phyloP scores from a whole-genome alignment of 2,329 filamentous ascomycete species.

The Apiospora sp. region DNA sequence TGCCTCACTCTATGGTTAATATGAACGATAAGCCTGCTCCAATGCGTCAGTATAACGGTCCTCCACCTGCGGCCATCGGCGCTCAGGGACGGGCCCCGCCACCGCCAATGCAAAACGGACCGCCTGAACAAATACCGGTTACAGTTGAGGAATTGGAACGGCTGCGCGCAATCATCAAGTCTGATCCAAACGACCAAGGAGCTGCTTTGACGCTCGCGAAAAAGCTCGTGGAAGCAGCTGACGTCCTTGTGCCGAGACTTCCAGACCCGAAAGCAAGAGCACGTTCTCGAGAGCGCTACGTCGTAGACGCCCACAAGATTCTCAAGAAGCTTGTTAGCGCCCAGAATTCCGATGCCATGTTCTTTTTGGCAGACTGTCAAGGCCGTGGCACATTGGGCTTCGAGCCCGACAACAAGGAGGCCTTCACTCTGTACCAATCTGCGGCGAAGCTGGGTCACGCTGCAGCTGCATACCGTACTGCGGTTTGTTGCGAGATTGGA shows the following conservation, averaged over 20 bases:
- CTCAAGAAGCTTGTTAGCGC: conserved; percentile 83
- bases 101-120: conserved; percentile 40
- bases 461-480: conserved; percentile 89
- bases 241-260: conserved; percentile 70
- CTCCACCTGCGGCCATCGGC: conserved; percentile 44
- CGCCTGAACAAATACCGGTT: conserved; percentile 61
- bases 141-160: conserved; percentile 81
- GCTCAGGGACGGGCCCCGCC: conserved; percentile 44
- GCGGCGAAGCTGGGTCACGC: conserved; percentile 90
- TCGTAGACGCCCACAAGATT: conserved; percentile 87
- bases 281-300: conserved; percentile 82
- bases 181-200: conserved; percentile 75
- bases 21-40: conserved; percentile 66
- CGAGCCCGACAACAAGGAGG: conserved; percentile 87
- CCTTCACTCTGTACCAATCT: conserved; percentile 91
- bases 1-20: conserved; percentile 64
- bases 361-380: conserved; percentile 89
- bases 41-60: conserved; percentile 60
- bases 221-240: conserved; percentile 84
- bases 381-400: conserved; percentile 82
- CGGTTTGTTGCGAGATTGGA: conserved; percentile 96
- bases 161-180: conserved; percentile 73
- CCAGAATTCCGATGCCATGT: conserved; percentile 87
- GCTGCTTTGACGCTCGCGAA: conserved; percentile 79
- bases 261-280: conserved; percentile 75